Evolutionary conservation across 305 asterid species (phyloP).

Genomic region (Rubia occidens): DNA sequence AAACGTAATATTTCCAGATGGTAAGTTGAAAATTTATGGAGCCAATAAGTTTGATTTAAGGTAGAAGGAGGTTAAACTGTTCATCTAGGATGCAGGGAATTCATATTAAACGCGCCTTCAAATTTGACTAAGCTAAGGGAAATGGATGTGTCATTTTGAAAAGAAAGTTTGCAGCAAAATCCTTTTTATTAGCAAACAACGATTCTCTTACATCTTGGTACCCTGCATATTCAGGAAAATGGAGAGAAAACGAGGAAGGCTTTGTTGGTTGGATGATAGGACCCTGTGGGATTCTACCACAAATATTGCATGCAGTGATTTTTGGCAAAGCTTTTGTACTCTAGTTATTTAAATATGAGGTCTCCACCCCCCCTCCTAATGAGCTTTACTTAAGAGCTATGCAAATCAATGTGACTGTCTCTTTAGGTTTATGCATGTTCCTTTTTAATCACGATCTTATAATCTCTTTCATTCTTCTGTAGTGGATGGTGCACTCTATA

Average conservation of each 20-base stretch:
- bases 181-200: background rate
- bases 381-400: conserved; percentile 6
- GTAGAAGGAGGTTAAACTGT: background rate
- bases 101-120: background rate
- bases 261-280: background rate
- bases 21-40: background rate
- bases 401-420: background rate
- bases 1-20: background rate
- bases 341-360: background rate
- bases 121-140: background rate
- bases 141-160: background rate
- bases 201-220: background rate
- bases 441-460: conserved; percentile 17
- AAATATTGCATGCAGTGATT: background rate
- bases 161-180: background rate
- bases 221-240: background rate
- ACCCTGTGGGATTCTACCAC: background rate
- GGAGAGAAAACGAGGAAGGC: conserved; percentile 4
- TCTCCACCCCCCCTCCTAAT: too few relatives aligned
- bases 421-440: conserved; percentile 15
- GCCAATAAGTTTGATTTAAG: conserved; percentile 3
- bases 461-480: conserved; percentile 23
- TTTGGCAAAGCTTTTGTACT: background rate
- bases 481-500: conserved; percentile 90
- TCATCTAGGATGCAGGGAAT: conserved; percentile 3